Evolutionary conservation across 2,329 filamentous ascomycete genomes (phyloP).

Genomic region (Talaromyces sp.): DNA sequence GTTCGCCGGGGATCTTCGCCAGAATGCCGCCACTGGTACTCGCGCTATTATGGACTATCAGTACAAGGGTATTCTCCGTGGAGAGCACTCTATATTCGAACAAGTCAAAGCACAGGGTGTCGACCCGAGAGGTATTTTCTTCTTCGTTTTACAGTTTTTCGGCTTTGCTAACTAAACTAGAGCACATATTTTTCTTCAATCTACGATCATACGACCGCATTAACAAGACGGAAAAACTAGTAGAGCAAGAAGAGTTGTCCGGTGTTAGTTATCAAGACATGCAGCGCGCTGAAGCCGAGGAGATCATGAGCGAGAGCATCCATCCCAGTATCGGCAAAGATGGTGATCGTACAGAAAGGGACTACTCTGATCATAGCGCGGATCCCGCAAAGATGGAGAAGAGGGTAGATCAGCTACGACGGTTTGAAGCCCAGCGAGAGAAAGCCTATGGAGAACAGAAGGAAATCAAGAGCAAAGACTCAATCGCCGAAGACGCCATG

Average conservation of each 20-base stretch:
- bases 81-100: conserved; percentile 84
- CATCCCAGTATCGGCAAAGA: conserved; percentile 43
- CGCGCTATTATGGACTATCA: conserved; percentile 98
- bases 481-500: conserved; percentile 78
- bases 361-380: conserved; percentile 30
- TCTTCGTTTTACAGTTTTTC: not conserved
- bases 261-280: conserved; percentile 74
- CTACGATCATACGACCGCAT: conserved; percentile 87
- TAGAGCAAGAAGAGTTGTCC: conserved; percentile 68
- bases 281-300: conserved; percentile 69
- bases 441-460: conserved; percentile 23
- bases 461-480: conserved; percentile 41
- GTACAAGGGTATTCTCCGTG: conserved; percentile 91
- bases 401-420: conserved; percentile 39
- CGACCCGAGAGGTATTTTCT: conserved; percentile 54
- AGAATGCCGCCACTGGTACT: conserved; percentile 78
- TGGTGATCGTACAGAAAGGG: conserved; percentile 42
- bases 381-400: conserved; percentile 10
- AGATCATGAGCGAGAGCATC: conserved; percentile 73
- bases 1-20: conserved; percentile 84
- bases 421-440: conserved; percentile 41
- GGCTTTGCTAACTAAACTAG: conserved; percentile 14
- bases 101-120: conserved; percentile 69
- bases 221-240: conserved; percentile 63
- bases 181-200: conserved; percentile 93